phyloP scores from a whole-genome alignment of 306 rosid genomes.

The Prinsepia uniflora region DNA sequence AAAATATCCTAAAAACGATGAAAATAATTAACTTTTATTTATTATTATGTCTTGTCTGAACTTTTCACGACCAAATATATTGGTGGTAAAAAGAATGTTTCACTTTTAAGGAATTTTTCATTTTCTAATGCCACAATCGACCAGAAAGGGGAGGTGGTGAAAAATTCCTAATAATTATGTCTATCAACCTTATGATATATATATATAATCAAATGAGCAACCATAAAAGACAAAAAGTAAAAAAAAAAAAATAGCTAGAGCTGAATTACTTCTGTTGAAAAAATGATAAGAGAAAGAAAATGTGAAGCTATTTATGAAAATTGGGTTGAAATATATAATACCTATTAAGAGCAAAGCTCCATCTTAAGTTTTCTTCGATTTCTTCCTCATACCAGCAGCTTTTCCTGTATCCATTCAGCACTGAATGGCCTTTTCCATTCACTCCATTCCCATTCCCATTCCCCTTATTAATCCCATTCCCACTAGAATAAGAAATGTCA shows the following conservation, averaged over 20 bases:
- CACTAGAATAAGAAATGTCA: constrained; percentile 60
- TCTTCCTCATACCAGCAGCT: constrained; percentile 99
- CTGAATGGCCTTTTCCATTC: constrained; percentile 48
- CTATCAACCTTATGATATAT: not conserved
- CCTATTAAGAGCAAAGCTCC: constrained; percentile 98
- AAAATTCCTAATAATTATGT: not conserved
- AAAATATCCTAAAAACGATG: too few species aligned
- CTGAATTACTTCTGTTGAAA: not conserved
- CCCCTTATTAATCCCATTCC: constrained; percentile 42
- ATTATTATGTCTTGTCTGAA: constrained; percentile 39
- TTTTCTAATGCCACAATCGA: constrained; percentile 4
- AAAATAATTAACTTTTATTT: too few species aligned
- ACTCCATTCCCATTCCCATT: constrained; percentile 47
- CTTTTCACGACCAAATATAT: constrained; percentile 42
- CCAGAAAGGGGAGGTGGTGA: not conserved
- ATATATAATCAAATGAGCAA: not conserved
- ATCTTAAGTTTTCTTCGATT: constrained; percentile 87
- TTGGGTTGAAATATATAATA: constrained; percentile 9
- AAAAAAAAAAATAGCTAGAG: too few species aligned
- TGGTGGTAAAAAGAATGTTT: constrained; percentile 27
- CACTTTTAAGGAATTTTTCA: constrained; percentile 32
- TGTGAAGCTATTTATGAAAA: not conserved
- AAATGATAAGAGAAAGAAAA: not conserved
- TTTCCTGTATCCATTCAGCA: constrained; percentile 73
- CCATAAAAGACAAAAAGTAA: too few species aligned